Base-by-base conservation (phyloP, 202 grass and related monocot genomes). In the Zizania palustris region DNA sequence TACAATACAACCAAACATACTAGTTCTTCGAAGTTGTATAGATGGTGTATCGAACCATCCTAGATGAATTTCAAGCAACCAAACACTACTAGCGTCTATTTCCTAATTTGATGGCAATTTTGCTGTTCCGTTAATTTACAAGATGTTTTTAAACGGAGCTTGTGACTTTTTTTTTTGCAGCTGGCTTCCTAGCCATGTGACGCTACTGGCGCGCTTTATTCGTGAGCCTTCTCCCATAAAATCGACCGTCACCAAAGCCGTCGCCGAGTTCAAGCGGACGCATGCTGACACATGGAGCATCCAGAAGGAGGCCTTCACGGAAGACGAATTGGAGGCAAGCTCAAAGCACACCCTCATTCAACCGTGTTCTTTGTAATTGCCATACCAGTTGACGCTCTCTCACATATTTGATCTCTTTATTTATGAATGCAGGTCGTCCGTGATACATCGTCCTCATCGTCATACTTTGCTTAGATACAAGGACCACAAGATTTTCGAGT, bases 241-340 rank as follows among this genome's bases (percentile, higher is more conserved):
- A 90, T 95, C 91, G 60, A 92, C 95, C 0, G 89, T 98, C 42
- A 90, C 91, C 21, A 98, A 98, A 88, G 91, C 95, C 9, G 91
- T 98, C 9, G 95, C 95, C 7, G 95, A 98, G 59, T 98, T 98
- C 61, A 86, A 89, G 77, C 88, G 95, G 35, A 98, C 95, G 1
- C 95, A 98, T 35, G 95, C 95, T 11, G 95, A 98, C 66, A 95
- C 91, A 49, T 98, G 95, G 95, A 90, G 76, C 77, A 90, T 95
- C 69, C 95, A 98, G 57, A 92, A 95, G 85, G 89, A 90, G 9
- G 79, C 87, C 7, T 95, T 98, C 78, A 92, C 87, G 11, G 95
- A 98, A 77, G 95, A 95, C 37, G 80, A 98, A 74, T 50, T 98
- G 22, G 91, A 98, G 95, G 95, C 67, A 93, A 89, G 78, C 67